These are phyloP conservation scores for Fusarium nygamai DNA, from an alignment of 2,329 filamentous ascomycete species.

Conservation along the genomic window DNA sequence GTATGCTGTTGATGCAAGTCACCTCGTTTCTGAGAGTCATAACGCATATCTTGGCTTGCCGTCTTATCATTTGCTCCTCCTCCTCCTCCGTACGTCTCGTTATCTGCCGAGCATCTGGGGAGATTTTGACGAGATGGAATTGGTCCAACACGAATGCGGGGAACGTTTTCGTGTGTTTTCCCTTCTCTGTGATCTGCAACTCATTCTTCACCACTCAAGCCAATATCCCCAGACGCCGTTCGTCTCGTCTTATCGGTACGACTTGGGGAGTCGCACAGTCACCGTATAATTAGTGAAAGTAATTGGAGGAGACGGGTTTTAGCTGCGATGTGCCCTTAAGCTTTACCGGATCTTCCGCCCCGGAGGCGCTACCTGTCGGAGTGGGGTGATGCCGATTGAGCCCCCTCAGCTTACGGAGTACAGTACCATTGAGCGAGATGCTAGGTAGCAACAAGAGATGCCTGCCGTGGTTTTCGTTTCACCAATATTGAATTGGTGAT, in stretches of 20 bases:
- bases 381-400: slow-evolving; percentile 26
- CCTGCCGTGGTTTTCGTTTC: not conserved
- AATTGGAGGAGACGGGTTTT: not conserved
- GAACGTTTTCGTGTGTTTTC: not conserved
- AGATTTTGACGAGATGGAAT: slow-evolving; percentile 16
- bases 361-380: slow-evolving; percentile 20
- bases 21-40: not conserved
- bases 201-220: not conserved
- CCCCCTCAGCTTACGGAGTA: slow-evolving; percentile 8
- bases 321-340: slow-evolving; percentile 21
- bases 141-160: slow-evolving; percentile 26
- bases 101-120: slow-evolving; percentile 22
- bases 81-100: not conserved
- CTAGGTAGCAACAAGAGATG: not conserved
- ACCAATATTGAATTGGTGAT: not conserved
- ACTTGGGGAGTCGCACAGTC: not conserved
- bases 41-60: not conserved
- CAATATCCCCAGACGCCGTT: slow-evolving; percentile 23
- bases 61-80: not conserved
- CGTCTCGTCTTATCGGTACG: slow-evolving; percentile 18
- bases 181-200: slow-evolving; percentile 9
- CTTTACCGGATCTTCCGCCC: slow-evolving; percentile 40
- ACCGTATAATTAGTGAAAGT: not conserved
- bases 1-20: slow-evolving; percentile 23
- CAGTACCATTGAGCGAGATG: slow-evolving; percentile 11